Evolutionary conservation across 208 protist genomes (phyloP).

Genomic region (Leishmania tropica): DNA sequence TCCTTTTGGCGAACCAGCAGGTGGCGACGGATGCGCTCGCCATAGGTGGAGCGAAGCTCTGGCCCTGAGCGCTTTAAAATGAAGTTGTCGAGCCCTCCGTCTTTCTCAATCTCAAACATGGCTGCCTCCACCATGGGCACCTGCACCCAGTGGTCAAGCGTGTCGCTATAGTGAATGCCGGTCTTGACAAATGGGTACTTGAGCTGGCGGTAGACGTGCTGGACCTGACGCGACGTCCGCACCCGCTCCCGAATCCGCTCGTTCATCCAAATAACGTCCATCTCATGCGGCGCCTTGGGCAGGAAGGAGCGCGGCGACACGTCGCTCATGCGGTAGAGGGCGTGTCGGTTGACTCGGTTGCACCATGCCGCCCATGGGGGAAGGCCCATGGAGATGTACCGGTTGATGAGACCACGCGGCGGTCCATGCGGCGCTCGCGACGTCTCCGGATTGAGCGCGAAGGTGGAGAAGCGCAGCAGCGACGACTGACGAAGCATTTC

Average conservation of each 20-base stretch:
- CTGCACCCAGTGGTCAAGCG: constrained; percentile 92
- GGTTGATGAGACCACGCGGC: constrained; percentile 86
- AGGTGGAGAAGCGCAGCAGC: constrained; percentile 68
- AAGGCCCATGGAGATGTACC: constrained; percentile 89
- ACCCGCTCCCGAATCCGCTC: constrained; percentile 89
- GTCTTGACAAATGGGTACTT: constrained; percentile 92
- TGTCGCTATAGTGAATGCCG: constrained; percentile 88
- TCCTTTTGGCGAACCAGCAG: constrained; percentile 90
- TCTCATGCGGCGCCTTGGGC: constrained; percentile 81
- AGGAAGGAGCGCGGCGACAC: constrained; percentile 74
- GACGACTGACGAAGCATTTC: constrained; percentile 35
- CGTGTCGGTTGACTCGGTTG: constrained; percentile 81
- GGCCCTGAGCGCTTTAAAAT: constrained; percentile 80
- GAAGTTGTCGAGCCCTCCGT: constrained; percentile 92
- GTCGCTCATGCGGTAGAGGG: constrained; percentile 87
- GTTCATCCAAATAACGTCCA: constrained; percentile 93
- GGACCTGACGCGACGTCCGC: constrained; percentile 84
- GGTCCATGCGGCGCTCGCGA: constrained; percentile 79
- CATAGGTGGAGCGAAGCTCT: constrained; percentile 89
- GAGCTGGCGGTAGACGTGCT: constrained; percentile 90
- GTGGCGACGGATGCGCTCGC: constrained; percentile 87
- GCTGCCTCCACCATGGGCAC: constrained; percentile 91
- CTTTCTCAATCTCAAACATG: constrained; percentile 88
- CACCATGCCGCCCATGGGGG: constrained; percentile 92
- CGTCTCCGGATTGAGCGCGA: constrained; percentile 86